Percentiles rank a stretch among this genome's conserved stretches.
Conservation (phyloP, 140 eudicot genomes). For the Anethum foeniculum region DNA sequence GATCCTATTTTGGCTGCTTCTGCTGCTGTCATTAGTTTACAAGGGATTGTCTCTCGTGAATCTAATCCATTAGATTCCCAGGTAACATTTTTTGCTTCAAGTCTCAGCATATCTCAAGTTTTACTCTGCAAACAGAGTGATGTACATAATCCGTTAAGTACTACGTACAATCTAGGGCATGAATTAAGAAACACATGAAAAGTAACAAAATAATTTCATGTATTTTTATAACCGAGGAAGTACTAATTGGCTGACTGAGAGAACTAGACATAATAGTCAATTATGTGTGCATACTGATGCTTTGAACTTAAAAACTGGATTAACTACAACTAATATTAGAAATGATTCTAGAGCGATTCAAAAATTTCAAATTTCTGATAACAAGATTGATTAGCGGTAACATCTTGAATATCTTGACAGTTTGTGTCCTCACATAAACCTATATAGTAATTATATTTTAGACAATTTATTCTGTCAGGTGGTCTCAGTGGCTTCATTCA, state of each 20-base stretch:
- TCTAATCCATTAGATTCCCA: conserved; percentile 82
- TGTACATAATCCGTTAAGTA: not conserved
- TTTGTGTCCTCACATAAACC: not conserved
- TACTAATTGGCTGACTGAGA: not conserved
- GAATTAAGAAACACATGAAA: not conserved
- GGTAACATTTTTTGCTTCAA: conserved; percentile 16
- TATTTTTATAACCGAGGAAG: not conserved
- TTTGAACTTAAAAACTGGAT: not conserved
- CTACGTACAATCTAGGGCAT: not conserved
- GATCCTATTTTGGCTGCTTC: conserved; percentile 82
- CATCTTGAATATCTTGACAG: not conserved
- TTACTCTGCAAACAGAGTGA: not conserved
- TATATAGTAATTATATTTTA: not conserved
- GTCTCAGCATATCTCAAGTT: not conserved
- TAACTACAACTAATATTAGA: not conserved
- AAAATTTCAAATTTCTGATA: not conserved
- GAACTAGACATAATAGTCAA: not conserved
- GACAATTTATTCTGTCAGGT: conserved; percentile 33
- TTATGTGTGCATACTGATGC: not conserved
- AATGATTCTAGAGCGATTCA: not conserved
- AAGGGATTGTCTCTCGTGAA: conserved; percentile 88
- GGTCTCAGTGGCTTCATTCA: conserved; percentile 71
- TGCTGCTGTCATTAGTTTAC: conserved; percentile 80
- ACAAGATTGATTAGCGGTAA: not conserved
- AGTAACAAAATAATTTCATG: not conserved